These are phyloP conservation scores for Pulveroboletus sp. DNA, from an alignment of 768 basidiomycete genomes.

Conservation along the genomic window DNA sequence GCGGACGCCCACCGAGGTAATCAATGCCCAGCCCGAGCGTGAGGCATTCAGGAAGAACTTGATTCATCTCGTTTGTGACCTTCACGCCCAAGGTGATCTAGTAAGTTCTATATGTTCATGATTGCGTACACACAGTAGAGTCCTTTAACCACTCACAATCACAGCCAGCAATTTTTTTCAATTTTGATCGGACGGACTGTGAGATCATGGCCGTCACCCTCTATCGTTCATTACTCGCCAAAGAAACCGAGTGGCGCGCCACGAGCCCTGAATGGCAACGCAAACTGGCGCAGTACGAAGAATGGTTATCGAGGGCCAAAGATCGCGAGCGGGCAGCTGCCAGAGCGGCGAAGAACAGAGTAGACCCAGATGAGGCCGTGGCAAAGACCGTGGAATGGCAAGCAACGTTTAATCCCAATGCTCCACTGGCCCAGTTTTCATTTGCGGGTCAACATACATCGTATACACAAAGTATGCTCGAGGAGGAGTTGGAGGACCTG, in stretches of 20 bases:
- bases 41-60: constrained; percentile 39
- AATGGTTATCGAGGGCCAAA: constrained; percentile 44
- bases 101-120: constrained; percentile 32
- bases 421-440: constrained; percentile 56
- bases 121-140: too few species aligned
- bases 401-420: constrained; percentile 50
- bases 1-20: constrained; percentile 13
- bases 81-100: constrained; percentile 49
- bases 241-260: constrained; percentile 49
- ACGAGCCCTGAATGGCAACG: constrained; percentile 43
- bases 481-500: constrained; percentile 42
- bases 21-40: constrained; percentile 33
- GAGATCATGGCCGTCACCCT: constrained; percentile 48
- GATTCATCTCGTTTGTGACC: constrained; percentile 50
- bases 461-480: constrained; percentile 45
- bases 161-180: constrained; percentile 66
- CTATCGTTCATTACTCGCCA: constrained; percentile 30
- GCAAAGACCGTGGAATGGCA: constrained; percentile 41
- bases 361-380: constrained; percentile 24
- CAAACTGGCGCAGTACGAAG: constrained; percentile 48
- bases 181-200: constrained; percentile 56
- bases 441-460: constrained; percentile 44
- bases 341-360: constrained; percentile 37
- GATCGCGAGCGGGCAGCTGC: constrained; percentile 44
- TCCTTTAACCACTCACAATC: not conserved